phyloP scores from a whole-genome alignment of 169 alveolate genomes.

The Babesia bigemina region DNA sequence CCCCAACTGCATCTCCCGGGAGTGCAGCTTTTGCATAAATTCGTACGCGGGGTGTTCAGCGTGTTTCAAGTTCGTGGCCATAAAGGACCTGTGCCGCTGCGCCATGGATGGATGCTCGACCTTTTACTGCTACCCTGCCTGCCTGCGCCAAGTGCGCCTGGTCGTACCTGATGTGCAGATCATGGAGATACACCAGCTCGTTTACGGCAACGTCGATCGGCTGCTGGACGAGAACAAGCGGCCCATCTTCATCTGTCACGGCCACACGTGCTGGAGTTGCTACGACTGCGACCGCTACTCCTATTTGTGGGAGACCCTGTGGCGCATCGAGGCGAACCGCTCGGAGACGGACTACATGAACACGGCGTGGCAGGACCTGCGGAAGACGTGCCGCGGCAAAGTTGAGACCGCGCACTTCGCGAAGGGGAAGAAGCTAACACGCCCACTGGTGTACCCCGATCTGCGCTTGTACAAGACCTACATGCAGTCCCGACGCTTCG shows the following conservation, averaged over 20 bases:
- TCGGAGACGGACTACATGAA: conserved; percentile 4
- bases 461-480: conserved; percentile 38
- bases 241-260: conserved; percentile 63
- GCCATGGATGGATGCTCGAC: conserved; percentile 51
- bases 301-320: conserved; percentile 64
- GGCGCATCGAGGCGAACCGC: conserved; percentile 51
- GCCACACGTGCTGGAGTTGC: conserved; percentile 71
- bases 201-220: conserved; percentile 41
- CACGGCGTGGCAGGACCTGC: conserved; percentile 55
- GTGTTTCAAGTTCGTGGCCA: conserved; percentile 38
- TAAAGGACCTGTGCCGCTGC: conserved; percentile 20
- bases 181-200: conserved; percentile 27
- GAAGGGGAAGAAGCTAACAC: conserved; percentile 46
- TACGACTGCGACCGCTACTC: conserved; percentile 68
- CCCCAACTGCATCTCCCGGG: conserved; percentile 21
- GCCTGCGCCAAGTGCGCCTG: conserved; percentile 34
- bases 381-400: conserved; percentile 62
- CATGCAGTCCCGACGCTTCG: conserved; percentile 27
- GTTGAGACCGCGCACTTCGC: conserved; percentile 67
- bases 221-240: conserved; percentile 38
- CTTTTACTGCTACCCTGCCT: conserved; percentile 55
- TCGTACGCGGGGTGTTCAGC: conserved; percentile 47
- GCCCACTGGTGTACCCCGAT: conserved; percentile 62
- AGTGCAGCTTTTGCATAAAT: conserved; percentile 52
- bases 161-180: conserved; percentile 47